Evolutionary conservation across 2,329 filamentous ascomycete genomes (phyloP), one percentile per base, ranked within the genome.

Genomic region (Myriosclerotinia duriaeana): DNA sequence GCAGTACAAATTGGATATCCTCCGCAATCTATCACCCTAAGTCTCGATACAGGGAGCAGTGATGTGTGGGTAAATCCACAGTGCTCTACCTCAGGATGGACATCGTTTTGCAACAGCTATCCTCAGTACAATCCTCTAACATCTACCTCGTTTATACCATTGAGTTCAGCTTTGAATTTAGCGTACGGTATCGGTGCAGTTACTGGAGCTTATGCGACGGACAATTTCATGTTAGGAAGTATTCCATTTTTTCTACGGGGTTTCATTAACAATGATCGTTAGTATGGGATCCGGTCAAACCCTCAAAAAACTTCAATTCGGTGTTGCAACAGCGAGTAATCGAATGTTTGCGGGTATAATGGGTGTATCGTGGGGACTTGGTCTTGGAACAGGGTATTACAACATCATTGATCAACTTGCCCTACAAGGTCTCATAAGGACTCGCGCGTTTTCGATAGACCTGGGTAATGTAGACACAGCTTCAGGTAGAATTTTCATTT

Each of bases 381-480:
- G 44, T 15, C 36, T 69, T 55, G 48, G 42, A n/a, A 68, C 68
- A n/a, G 50, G 46, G n/a, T 71, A 71, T 56, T 44, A 64, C 15
- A 69, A 64, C 59, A 58, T 71, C 17, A 50, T 71, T 46, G 69
- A 71, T 62, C 60, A 65, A 42, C 58, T 71, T 22, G 56, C 64
- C 5, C 30, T 62, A 22, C 67, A 71, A 65, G 70, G 68, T 4
- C 48, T 69, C 5, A 72, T 59, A 38, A 66, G 67, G 40, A 71
- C 69, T n/a, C 68, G 69, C 14, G 69, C 69, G 2, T 72, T 72
- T 61, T 69, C 69, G 54, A 61, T 72, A 7, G 64, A 70, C 40
- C 53, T 72, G 0, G 59, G 67, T 14, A 68, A 60, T 59, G 64
- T 71, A 20, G 69, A 70, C 55, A 60, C 52, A 44, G 12, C 68